Percentiles rank a stretch among this genome's conserved stretches.
These are phyloP conservation scores for Asparagopsis taxiformis DNA, from an alignment of 31 red algal genomes.

Conservation along the genomic window DNA sequence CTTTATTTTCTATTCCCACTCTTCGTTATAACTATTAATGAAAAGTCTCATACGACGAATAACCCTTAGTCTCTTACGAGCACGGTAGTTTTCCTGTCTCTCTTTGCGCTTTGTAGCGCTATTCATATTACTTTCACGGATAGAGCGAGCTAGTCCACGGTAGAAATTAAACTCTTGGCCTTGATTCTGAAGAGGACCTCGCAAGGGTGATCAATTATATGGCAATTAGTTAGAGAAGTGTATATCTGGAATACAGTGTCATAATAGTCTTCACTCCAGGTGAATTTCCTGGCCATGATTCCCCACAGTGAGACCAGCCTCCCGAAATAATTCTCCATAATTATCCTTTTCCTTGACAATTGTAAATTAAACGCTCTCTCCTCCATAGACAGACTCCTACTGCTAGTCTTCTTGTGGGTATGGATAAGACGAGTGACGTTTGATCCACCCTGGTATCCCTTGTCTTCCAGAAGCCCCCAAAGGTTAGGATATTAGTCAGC, in stretches of 20 bases:
- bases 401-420: neutral
- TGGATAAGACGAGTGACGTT: neutral
- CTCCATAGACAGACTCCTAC: neutral
- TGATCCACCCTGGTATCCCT: neutral
- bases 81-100: no score
- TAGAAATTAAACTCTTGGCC: no score
- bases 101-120: no score
- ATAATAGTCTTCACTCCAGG: conserved; percentile 4
- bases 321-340: neutral
- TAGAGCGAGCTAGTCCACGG: no score
- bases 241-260: neutral
- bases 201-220: no score
- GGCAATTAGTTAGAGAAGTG: neutral
- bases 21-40: no score
- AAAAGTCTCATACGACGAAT: no score
- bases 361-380: neutral
- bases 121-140: no score
- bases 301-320: conserved; percentile 3
- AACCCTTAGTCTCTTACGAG: no score
- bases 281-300: neutral
- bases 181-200: no score
- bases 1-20: no score
- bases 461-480: neutral
- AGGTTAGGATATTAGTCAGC: neutral
- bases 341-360: neutral